phyloP scores from a whole-genome alignment of 768 basidiomycete species.

The Hericium erinaceus region DNA sequence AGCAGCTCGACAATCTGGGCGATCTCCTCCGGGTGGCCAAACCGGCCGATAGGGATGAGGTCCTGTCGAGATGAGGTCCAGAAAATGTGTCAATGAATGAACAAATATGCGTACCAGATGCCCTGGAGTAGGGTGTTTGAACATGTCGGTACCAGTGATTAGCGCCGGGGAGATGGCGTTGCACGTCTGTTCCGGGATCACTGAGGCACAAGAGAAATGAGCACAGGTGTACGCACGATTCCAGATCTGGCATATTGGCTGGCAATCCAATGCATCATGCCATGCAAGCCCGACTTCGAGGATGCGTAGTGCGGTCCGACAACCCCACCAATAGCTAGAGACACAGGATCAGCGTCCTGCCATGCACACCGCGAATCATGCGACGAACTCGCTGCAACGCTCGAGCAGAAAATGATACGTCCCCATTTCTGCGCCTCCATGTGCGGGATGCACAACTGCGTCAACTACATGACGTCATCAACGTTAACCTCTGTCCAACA shows the following conservation, averaged over 20 bases:
- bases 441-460: slow-evolving; percentile 39
- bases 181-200: slow-evolving; percentile 27
- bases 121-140: slow-evolving; percentile 29
- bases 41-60: slow-evolving; percentile 40
- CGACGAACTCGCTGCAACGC: slow-evolving; percentile 36
- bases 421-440: slow-evolving; percentile 43
- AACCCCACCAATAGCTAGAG: slow-evolving; percentile 37
- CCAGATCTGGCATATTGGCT: slow-evolving; percentile 40
- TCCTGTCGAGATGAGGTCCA: slow-evolving; percentile 20
- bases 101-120: slow-evolving; percentile 19
- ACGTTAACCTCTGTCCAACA: slow-evolving; percentile 12
- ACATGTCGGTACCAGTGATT: slow-evolving; percentile 43
- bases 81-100: neutral
- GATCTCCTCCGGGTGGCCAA: slow-evolving; percentile 42
- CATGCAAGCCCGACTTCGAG: slow-evolving; percentile 46
- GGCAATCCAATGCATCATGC: slow-evolving; percentile 47
- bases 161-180: slow-evolving; percentile 46
- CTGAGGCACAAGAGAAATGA: no score
- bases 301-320: slow-evolving; percentile 51
- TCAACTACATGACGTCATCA: slow-evolving; percentile 26
- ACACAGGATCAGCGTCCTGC: neutral
- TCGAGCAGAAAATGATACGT: slow-evolving; percentile 43
- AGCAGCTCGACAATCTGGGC: slow-evolving; percentile 42
- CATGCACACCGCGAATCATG: neutral
- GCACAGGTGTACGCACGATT: slow-evolving; percentile 26